Base-by-base conservation (phyloP, 2,329 filamentous ascomycete species). In the Aureobasidium sp. region DNA sequence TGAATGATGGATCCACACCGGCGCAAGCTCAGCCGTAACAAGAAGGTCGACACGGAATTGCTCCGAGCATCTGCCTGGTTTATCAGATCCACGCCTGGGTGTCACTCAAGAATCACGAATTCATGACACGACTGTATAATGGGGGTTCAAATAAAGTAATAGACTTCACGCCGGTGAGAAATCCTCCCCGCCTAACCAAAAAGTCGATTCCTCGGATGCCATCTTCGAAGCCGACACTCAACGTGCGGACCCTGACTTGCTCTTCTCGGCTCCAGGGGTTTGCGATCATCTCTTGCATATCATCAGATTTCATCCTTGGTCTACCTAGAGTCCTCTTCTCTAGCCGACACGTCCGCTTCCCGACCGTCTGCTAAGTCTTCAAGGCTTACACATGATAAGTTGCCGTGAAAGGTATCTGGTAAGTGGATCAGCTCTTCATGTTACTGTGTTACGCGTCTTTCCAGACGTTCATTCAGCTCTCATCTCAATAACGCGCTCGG, bases 91-190 rank as follows among this genome's bases (percentile, higher is more conserved):
- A 44, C 36, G 17, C 20, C 52, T 55, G n/a, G 13, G 50, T 55
- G 37, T 41, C 41, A 20, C 20, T 20, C 20, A 20, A 20, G 20
- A 20, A 12, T 53, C 29, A 20, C n/a, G 20, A 15, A 39, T 5
- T 27, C n/a, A 34, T 29, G 26, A 15, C 39, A 34, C 17, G 39
- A 41, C 5, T 29, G 7, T 26, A 29, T 17, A n/a, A 46, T 12
- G 17, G 43, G 48, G 41, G 43, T 59, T 36, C 13, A 44, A 39
- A 39, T 59, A 59, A 44, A 59, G 55, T 59, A 59, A 59, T 59
- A 47, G 20, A 59, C 43, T 59, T 59, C 29, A 5, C 2, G 44
- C 55, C 43, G 55, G 20, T 29, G 15, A 37, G 12, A 36, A 32
- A 24, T 24, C 29, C 26, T 36, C 53, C 41, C 53, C 53, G 29